Evolutionary conservation across 1,139 yeast species (phyloP), one percentile per base, ranked within the genome.

Genomic region (Candida mesenterica): DNA sequence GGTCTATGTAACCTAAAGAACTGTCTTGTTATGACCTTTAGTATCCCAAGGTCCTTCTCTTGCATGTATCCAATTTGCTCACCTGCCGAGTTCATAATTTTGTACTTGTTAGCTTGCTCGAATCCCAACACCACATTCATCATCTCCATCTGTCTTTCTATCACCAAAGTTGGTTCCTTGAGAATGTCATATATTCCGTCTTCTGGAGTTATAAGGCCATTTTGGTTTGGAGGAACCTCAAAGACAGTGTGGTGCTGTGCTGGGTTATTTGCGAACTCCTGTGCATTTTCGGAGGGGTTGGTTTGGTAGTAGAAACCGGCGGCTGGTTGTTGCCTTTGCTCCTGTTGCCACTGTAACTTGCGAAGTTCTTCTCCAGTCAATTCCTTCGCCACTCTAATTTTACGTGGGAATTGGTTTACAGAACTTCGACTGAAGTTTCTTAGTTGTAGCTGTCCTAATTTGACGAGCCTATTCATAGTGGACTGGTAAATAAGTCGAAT

Each of bases 111-210:
- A 1, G 95, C 89, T 61, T 90, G 97, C 57, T 92, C 97, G 51
- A 86, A 86, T 1, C 97, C 97, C 24, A 90, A 55, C 36, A 89
- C 74, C 12, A 92, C 68, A 53, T 88, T 90, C 88, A 88, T 82
- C 63, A 83, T 73, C 59, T 92, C 97, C 25, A 92, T 67, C 53
- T 87, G 85, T 39, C 98, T 72, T 55, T 90, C 96, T 35, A 92
- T 77, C 1, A 90, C 89, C 24, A 92, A 59, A 3, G 92, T 84
- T 1, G 97, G 97, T 51, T 86, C 88, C 30, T 72, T 69, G 28
- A 88, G 59, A 10, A 86, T 62, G 25, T 68, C 67, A 28, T 72
- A 70, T 20, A 82, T 67, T 0, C 82, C 79, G 50, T 82, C 87
- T 14, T 70, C 59, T 2, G 66, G 68, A 4, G 76, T 71, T 15